phyloP scores from a whole-genome alignment of 495 filamentous ascomycete species.

The Astrocystis sublimbata region DNA sequence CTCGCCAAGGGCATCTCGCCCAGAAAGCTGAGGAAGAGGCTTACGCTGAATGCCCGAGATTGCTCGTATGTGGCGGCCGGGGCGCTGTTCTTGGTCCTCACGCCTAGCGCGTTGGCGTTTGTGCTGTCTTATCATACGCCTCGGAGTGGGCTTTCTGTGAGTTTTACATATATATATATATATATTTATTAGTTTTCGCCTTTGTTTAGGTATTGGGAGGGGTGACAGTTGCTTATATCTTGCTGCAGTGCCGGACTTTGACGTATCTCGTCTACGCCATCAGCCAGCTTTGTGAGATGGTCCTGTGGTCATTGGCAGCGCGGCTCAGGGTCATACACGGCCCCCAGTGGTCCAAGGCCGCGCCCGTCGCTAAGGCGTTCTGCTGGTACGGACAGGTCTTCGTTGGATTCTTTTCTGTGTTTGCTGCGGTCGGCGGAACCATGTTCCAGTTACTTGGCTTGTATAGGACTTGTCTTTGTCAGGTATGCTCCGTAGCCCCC shows the following conservation, averaged over 20 bases:
- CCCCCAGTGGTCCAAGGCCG: conserved; percentile 23
- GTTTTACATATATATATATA: not conserved
- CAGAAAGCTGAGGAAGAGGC: conserved; percentile 18
- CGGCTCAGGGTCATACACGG: conserved; percentile 25
- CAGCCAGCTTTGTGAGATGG: conserved; percentile 39
- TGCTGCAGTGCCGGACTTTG: conserved; percentile 38
- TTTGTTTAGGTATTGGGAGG: no score
- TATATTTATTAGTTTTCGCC: not conserved
- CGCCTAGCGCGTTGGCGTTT: conserved; percentile 43
- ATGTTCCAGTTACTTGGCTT: conserved; percentile 44
- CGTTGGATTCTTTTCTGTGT: conserved; percentile 34
- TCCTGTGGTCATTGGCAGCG: conserved; percentile 31
- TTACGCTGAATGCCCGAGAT: conserved; percentile 24
- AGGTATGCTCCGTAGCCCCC: conserved; percentile 19
- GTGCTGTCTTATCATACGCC: conserved; percentile 44
- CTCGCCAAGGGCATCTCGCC: conserved; percentile 7
- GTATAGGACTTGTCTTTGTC: conserved; percentile 40
- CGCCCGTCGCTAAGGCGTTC: conserved; percentile 24
- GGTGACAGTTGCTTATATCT: not conserved
- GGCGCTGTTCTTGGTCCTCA: conserved; percentile 31
- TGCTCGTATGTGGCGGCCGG: conserved; percentile 33
- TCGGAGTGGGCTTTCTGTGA: conserved; percentile 36
- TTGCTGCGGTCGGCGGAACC: conserved; percentile 38
- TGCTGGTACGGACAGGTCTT: conserved; percentile 33
- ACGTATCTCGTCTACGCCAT: conserved; percentile 44